These are phyloP conservation scores for Diplosphaera chodatii DNA, from an alignment of 139 green algal species.

Conservation along the genomic window DNA sequence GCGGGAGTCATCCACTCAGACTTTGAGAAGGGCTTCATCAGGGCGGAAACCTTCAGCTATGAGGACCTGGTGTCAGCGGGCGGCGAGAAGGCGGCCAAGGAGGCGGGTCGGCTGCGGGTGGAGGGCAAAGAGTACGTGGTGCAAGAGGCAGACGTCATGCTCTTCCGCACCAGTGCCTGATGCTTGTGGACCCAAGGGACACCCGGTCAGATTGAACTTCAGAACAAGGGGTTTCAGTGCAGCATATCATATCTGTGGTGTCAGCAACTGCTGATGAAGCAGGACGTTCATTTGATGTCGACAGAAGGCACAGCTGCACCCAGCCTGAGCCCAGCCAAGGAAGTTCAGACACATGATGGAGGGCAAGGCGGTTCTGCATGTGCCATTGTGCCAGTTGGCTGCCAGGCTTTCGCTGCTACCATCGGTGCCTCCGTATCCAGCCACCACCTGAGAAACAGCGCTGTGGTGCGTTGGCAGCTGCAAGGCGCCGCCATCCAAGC, in stretches of 20 bases:
- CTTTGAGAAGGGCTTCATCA: slow-evolving; percentile 94
- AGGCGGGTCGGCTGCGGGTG: slow-evolving; percentile 72
- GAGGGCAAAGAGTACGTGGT: slow-evolving; percentile 99
- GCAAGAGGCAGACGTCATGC: slow-evolving; percentile 88
- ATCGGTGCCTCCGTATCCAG: too few relatives aligned
- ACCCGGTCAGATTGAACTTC: too few relatives aligned
- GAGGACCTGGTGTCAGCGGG: slow-evolving; percentile 64
- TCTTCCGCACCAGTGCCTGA: slow-evolving; percentile 60
- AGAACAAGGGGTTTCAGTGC: too few relatives aligned
- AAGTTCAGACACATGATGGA: neutral
- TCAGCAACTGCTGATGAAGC: too few relatives aligned
- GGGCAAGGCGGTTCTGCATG: slow-evolving; percentile 2
- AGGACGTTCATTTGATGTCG: too few relatives aligned
- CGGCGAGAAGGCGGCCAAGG: slow-evolving; percentile 52
- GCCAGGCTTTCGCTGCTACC: too few relatives aligned
- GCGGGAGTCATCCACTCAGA: slow-evolving; percentile 92
- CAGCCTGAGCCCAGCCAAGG: neutral
- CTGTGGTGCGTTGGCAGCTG: too few relatives aligned
- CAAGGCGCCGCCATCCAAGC: too few relatives aligned
- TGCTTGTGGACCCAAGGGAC: neutral
- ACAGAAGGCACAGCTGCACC: too few relatives aligned
- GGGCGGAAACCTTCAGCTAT: slow-evolving; percentile 82
- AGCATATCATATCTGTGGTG: too few relatives aligned
- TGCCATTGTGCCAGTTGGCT: too few relatives aligned
- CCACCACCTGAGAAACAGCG: too few relatives aligned